Evolutionary conservation across 2,329 filamentous ascomycete species (phyloP), one percentile per base, ranked within the genome.

Genomic region (Mycosphaerella sp.): DNA sequence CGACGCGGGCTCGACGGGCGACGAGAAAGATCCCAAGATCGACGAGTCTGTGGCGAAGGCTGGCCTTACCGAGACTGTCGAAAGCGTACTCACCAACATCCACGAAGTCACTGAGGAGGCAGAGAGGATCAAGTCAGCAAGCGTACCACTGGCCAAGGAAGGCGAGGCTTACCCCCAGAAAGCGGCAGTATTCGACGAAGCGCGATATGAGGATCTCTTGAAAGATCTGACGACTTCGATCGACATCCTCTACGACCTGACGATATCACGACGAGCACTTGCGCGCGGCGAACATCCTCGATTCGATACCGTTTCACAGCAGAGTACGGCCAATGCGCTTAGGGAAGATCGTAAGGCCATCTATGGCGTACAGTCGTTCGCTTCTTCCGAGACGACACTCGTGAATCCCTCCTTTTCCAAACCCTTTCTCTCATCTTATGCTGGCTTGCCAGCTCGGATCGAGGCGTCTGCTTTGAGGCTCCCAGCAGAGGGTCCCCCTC

Each of bases 51-150:
- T 84, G 14, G 81, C 80, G 48, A 76, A 80, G 56, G 82, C 82
- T 32, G 87, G 87, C 21, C 73, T 91, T 52, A 87, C 84, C 55
- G 86, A 90, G 67, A 81, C 88, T 1, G 87, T 91, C 49, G 82
- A 83, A 54, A 89, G 85, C 67, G 86, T 91, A 64, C 83, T 92
- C 78, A 81, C 81, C 12, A 90, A 86, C 47, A 89, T 91, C 67
- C 88, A 89, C 66, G 86, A 89, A 62, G 87, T 88, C 48, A 74
- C 89, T 43, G 84, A 86, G 53, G 86, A 91, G 69, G 84, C 85
- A 1, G 86, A 91, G 66, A 80, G 82, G 5, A 78, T 91, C 54
- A 87, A 85, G 79, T 61, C 62, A 26, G 61, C 63, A 9, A 64
- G 60, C 44, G 41, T 59, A 79, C 61, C 57, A 38, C 38, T 62